These are phyloP conservation scores for Tephrocybe sp. DNA, from an alignment of 768 basidiomycete species.

Conservation along the genomic window DNA sequence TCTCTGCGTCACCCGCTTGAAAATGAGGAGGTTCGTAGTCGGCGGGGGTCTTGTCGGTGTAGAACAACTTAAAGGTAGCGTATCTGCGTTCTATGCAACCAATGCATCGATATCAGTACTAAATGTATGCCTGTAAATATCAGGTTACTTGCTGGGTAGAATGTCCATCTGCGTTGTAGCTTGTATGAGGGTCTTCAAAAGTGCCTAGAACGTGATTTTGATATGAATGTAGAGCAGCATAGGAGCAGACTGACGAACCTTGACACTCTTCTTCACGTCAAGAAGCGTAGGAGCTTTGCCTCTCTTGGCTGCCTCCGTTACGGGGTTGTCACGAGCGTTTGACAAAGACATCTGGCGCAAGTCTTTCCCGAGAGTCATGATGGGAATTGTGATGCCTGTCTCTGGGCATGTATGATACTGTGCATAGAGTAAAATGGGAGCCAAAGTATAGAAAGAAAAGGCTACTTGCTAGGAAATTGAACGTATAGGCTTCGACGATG, in stretches of 20 bases:
- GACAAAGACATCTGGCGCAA: conserved; percentile 50
- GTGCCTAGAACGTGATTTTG: conserved; percentile 39
- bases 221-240: background rate
- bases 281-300: conserved; percentile 71
- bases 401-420: conserved; percentile 75
- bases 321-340: conserved; percentile 47
- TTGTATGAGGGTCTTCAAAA: conserved; percentile 77
- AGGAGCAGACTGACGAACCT: conserved; percentile 40
- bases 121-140: background rate
- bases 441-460: background rate
- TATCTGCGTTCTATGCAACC: conserved; percentile 63
- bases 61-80: conserved; percentile 88
- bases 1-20: conserved; percentile 65
- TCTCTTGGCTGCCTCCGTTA: conserved; percentile 54
- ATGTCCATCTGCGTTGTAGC: conserved; percentile 80
- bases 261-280: conserved; percentile 82
- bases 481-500: conserved; percentile 86
- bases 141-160: conserved; percentile 59
- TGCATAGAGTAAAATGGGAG: background rate
- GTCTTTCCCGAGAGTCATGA: conserved; percentile 72
- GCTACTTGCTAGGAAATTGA: conserved; percentile 72
- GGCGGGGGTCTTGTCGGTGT: conserved; percentile 73
- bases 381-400: conserved; percentile 56
- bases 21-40: conserved; percentile 88
- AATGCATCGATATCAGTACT: background rate